Percentiles rank a stretch among this genome's conserved stretches.
Conservation (phyloP, 441 rosid genomes). For the Dalechampia spathulata region DNA sequence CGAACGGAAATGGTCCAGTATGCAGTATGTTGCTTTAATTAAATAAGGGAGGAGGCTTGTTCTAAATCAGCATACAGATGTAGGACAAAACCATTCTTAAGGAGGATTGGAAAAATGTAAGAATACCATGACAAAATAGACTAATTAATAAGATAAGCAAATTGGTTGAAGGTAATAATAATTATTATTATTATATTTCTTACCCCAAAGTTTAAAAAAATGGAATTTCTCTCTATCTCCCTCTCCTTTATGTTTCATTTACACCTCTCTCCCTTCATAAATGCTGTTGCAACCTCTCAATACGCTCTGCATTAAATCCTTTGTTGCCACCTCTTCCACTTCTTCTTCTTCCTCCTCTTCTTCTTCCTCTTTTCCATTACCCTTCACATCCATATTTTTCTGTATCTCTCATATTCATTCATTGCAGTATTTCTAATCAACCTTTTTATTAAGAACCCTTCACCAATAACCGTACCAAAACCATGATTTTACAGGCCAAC, state of each 20-base stretch:
- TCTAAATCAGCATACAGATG: too few species aligned
- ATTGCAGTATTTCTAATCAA: not conserved
- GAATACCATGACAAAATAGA: too few species aligned
- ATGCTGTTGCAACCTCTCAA: slow-evolving; percentile 87
- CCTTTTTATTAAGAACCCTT: not conserved
- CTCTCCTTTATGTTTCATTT: slow-evolving; percentile 39
- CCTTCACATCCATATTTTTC: not conserved
- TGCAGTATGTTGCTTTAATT: too few species aligned
- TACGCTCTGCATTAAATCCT: slow-evolving; percentile 75
- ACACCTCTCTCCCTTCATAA: slow-evolving; percentile 61
- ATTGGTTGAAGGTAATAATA: too few species aligned
- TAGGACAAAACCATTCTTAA: too few species aligned
- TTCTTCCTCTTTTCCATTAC: not conserved
- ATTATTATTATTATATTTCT: too few species aligned
- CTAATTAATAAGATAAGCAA: too few species aligned
- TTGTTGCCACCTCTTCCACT: not conserved
- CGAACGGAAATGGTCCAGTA: too few species aligned
- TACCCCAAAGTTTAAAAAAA: too few species aligned
- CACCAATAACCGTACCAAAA: not conserved
- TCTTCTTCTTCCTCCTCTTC: not conserved
- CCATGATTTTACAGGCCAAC: not conserved
- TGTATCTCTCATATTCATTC: not conserved
- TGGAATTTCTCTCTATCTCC: slow-evolving; percentile 14
- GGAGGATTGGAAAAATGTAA: too few species aligned
- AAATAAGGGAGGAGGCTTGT: too few species aligned